Conservation (phyloP, 352 stramenopile species). For the Globisporangium recalcitrans region DNA sequence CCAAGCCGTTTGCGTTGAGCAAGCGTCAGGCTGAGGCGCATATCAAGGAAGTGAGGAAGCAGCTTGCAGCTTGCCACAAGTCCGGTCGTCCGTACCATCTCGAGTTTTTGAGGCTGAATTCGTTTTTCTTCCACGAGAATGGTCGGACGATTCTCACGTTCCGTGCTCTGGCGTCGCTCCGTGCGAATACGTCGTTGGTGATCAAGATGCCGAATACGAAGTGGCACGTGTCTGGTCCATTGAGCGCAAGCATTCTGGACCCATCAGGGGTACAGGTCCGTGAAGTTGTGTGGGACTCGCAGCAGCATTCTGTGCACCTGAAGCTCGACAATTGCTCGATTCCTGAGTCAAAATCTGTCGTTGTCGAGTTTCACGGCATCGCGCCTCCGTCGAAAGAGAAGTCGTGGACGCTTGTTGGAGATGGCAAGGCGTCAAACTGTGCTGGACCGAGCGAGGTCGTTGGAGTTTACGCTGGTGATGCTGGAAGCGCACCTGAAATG, state of each 20-base stretch:
- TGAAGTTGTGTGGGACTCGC: slow-evolving; percentile 45
- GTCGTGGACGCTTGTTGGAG: slow-evolving; percentile 2
- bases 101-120: slow-evolving; percentile 51
- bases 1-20: slow-evolving; percentile 39
- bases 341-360: slow-evolving; percentile 20
- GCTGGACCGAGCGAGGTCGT: slow-evolving; percentile 44
- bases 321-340: slow-evolving; percentile 31
- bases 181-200: slow-evolving; percentile 20
- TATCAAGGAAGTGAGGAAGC: slow-evolving; percentile 26
- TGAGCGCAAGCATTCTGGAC: slow-evolving; percentile 25
- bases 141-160: slow-evolving; percentile 39
- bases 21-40: slow-evolving; percentile 25
- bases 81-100: slow-evolving; percentile 37
- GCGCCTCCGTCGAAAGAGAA: slow-evolving; percentile 11
- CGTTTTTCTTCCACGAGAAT: slow-evolving; percentile 45
- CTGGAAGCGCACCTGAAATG: slow-evolving; percentile 22
- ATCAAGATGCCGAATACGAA: slow-evolving; percentile 45
- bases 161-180: slow-evolving; percentile 26
- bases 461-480: slow-evolving; percentile 21
- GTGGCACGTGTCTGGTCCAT: slow-evolving; percentile 28
- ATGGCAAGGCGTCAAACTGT: slow-evolving; percentile 13
- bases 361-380: slow-evolving; percentile 34
- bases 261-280: slow-evolving; percentile 22
- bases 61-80: slow-evolving; percentile 26
- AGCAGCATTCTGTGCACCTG: slow-evolving; percentile 34